Percentiles rank a stretch among this genome's conserved stretches.
Evolutionary conservation across 106 monocot species (phyloP).

Genomic region (Allium sativum): DNA sequence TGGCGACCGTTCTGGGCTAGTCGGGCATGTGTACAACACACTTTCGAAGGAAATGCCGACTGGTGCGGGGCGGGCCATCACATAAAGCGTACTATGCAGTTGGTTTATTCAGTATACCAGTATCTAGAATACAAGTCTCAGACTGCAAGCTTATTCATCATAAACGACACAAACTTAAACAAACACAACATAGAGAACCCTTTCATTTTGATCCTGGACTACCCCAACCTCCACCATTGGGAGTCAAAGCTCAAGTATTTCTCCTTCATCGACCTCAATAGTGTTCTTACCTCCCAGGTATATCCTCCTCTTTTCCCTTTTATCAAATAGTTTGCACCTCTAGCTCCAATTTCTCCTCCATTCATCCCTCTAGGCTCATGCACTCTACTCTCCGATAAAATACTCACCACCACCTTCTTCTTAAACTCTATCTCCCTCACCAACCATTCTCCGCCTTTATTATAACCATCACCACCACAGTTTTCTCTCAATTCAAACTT

Average conservation of each 20-base stretch:
- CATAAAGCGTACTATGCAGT: too few species aligned
- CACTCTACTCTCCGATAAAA: conserved; percentile 81
- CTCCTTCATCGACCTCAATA: conserved; percentile 50
- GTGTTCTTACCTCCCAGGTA: conserved; percentile 96
- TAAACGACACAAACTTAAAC: too few species aligned
- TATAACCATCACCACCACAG: conserved; percentile 67
- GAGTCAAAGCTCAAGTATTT: conserved; percentile 74
- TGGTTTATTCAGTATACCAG: too few species aligned
- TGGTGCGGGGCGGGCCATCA: too few species aligned
- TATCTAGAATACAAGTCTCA: too few species aligned
- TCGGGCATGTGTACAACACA: too few species aligned
- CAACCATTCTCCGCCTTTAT: conserved; percentile 80
- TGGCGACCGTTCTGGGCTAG: too few species aligned
- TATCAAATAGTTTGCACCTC: conserved; percentile 67
- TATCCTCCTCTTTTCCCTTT: conserved; percentile 50
- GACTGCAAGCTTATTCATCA: too few species aligned
- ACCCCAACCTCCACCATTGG: conserved; percentile 91
- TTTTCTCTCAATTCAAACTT: conserved; percentile 60
- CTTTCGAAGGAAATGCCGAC: too few species aligned
- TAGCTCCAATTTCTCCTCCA: conserved; percentile 56
- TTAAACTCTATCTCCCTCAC: conserved; percentile 88
- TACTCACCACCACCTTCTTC: conserved; percentile 60
- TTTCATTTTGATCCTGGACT: conserved; percentile 1
- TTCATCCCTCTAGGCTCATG: conserved; percentile 69
- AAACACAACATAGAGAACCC: too few species aligned